Evolutionary conservation across 148 eudicot genomes (phyloP).

Genomic region (Heliosperma pusillum): DNA sequence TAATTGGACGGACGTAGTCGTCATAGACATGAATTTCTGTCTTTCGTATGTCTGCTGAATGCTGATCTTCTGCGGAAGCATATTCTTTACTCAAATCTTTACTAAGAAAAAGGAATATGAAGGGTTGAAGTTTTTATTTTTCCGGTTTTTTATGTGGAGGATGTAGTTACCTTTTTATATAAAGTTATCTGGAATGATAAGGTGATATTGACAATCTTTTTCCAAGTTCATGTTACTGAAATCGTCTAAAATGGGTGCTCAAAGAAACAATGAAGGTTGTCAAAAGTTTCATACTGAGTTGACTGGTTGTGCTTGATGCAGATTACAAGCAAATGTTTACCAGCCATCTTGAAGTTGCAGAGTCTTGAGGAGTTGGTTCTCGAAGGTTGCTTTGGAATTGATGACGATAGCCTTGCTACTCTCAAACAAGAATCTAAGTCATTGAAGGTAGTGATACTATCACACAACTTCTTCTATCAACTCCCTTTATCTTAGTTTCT

Average conservation of each 20-base stretch:
- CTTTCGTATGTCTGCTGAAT: slow-evolving; percentile 1
- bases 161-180: not conserved
- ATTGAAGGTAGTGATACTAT: slow-evolving; percentile 54
- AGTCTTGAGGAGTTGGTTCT: slow-evolving; percentile 68
- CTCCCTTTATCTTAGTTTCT: not conserved
- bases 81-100: not conserved
- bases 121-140: too few species aligned
- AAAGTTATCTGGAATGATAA: slow-evolving; percentile 14
- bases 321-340: slow-evolving; percentile 79
- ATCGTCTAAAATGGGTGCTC: slow-evolving; percentile 8
- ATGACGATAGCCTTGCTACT: slow-evolving; percentile 63
- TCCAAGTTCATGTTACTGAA: slow-evolving; percentile 16
- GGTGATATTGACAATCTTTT: slow-evolving; percentile 19
- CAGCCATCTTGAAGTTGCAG: slow-evolving; percentile 64
- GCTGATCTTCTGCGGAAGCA: not conserved
- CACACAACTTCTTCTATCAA: not conserved
- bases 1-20: not conserved
- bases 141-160: slow-evolving; percentile 17
- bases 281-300: slow-evolving; percentile 12
- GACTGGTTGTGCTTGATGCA: slow-evolving; percentile 28
- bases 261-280: not conserved
- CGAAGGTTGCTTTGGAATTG: slow-evolving; percentile 90
- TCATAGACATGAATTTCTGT: not conserved
- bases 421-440: slow-evolving; percentile 71
- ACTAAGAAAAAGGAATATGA: not conserved